phyloP scores from a whole-genome alignment of 2,329 filamentous ascomycete species.

The Akanthomyces dipterigenus region DNA sequence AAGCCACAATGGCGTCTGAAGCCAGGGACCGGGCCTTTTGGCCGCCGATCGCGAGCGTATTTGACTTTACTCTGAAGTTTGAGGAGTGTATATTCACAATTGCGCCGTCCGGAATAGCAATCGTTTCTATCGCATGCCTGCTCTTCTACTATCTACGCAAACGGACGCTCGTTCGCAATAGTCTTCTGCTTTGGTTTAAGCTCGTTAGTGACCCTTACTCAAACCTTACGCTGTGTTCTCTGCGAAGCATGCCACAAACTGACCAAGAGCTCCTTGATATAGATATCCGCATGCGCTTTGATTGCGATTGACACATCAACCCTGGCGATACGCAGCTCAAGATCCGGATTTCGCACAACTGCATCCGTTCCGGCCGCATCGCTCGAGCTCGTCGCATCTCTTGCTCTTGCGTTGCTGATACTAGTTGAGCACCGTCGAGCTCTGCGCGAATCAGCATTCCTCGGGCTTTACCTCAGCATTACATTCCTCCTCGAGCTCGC shows the following conservation, averaged over 20 bases:
- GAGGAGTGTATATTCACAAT: too few relatives aligned
- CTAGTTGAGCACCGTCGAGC: conserved; percentile 25
- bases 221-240: too few relatives aligned
- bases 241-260: neutral
- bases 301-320: neutral
- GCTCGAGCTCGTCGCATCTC: neutral
- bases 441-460: conserved; percentile 24
- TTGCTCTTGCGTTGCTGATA: neutral
- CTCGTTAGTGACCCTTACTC: neutral
- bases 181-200: neutral
- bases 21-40: too few relatives aligned
- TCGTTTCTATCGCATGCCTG: neutral
- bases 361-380: neutral
- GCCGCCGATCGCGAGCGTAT: too few relatives aligned
- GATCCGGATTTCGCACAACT: neutral
- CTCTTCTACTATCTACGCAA: neutral
- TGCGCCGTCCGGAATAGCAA: too few relatives aligned
- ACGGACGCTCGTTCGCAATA: neutral
- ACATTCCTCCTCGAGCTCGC: conserved; percentile 28
- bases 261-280: neutral
- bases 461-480: conserved; percentile 26
- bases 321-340: neutral
- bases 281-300: neutral
- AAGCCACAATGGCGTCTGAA: too few relatives aligned
- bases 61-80: too few relatives aligned